Percentiles rank a stretch among this genome's conserved stretches.
Evolutionary conservation across 2,329 filamentous ascomycete species (phyloP).

Genomic region (Chlorencoelia australis): DNA sequence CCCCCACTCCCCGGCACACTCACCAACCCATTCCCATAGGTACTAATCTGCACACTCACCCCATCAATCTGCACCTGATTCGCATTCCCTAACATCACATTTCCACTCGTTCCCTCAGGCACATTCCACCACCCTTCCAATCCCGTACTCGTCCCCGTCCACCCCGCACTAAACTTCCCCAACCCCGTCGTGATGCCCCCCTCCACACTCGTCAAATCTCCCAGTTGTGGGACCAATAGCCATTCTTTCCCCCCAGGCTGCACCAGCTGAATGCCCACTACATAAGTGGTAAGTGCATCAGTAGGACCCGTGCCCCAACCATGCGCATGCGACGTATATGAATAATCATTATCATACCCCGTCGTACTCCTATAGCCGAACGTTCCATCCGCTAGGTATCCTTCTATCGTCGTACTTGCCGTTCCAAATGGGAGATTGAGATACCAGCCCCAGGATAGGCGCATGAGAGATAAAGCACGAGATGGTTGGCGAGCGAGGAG

Average conservation of each 20-base stretch:
- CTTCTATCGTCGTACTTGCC: conserved; percentile 47
- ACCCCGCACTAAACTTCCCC: conserved; percentile 30
- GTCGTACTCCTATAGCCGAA: conserved; percentile 45
- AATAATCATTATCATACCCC: conserved; percentile 39
- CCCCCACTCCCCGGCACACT: no score
- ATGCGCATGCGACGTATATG: conserved; percentile 38
- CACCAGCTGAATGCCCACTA: conserved; percentile 33
- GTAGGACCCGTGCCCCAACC: conserved; percentile 40
- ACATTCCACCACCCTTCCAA: conserved; percentile 11
- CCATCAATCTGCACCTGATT: conserved; percentile 5
- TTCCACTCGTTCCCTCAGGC: conserved; percentile 12
- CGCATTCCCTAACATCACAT: conserved; percentile 3
- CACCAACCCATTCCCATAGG: no score
- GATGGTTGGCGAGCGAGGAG: conserved; percentile 36
- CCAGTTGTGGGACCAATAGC: conserved; percentile 32
- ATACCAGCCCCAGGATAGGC: conserved; percentile 51
- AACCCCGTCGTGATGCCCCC: conserved; percentile 32
- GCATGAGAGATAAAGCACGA: conserved; percentile 45
- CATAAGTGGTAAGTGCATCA: conserved; percentile 33
- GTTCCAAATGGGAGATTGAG: conserved; percentile 47
- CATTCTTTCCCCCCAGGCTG: conserved; percentile 29
- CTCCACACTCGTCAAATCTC: conserved; percentile 30
- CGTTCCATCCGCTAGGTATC: conserved; percentile 43
- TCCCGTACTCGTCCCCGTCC: conserved; percentile 10
- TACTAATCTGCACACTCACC: not conserved